These are phyloP conservation scores for Ceratobasidium theobromae DNA, from an alignment of 1,284 basidiomycete species.

Conservation along the genomic window DNA sequence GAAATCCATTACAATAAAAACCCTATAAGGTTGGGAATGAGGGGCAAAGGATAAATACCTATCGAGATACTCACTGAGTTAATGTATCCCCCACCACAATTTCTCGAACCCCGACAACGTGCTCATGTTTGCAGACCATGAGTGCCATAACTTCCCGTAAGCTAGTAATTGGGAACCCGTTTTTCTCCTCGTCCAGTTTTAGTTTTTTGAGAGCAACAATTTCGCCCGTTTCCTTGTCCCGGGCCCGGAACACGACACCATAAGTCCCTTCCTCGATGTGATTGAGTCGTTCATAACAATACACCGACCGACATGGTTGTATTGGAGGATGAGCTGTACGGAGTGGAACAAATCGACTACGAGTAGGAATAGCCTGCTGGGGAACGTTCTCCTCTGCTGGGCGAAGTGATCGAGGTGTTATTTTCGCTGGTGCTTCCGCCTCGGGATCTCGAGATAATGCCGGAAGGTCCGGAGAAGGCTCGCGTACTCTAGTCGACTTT, in stretches of 20 bases:
- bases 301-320: slow-evolving; percentile 83
- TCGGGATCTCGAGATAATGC: slow-evolving; percentile 24
- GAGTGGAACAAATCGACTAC: slow-evolving; percentile 59
- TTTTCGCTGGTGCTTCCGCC: slow-evolving; percentile 1
- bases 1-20: slow-evolving; percentile 99
- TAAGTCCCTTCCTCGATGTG: slow-evolving; percentile 99
- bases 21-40: slow-evolving; percentile 52
- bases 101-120: slow-evolving; percentile 93
- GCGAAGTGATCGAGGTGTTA: slow-evolving; percentile 20
- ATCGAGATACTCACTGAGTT: slow-evolving; percentile 78
- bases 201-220: slow-evolving; percentile 98
- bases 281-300: slow-evolving; percentile 90
- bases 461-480: slow-evolving; percentile 27
- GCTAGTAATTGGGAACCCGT: slow-evolving; percentile 97
- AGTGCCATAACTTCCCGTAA: slow-evolving; percentile 93
- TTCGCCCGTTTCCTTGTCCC: slow-evolving; percentile 89
- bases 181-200: slow-evolving; percentile 96
- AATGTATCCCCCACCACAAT: slow-evolving; percentile 99
- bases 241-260: slow-evolving; percentile 94
- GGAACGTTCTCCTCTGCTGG: slow-evolving; percentile 2
- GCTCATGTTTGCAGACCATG: slow-evolving; percentile 89
- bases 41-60: background rate
- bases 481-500: slow-evolving; percentile 29
- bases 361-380: slow-evolving; percentile 27
- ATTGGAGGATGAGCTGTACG: slow-evolving; percentile 75